These are phyloP conservation scores for Talaromyces marneffei DNA, from an alignment of 2,329 filamentous ascomycete species.

Conservation along the genomic window DNA sequence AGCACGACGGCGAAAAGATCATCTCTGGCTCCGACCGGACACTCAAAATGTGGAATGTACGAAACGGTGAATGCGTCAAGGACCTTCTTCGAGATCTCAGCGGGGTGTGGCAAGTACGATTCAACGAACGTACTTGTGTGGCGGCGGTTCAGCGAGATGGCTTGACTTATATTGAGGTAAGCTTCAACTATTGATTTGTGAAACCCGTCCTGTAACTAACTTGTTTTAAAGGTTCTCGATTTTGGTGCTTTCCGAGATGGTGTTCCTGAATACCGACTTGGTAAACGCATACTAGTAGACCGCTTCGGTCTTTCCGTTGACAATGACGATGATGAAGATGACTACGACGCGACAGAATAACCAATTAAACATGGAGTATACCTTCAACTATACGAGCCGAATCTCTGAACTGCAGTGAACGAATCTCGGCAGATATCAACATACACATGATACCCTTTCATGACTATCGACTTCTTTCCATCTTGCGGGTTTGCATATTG, in stretches of 20 bases:
- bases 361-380: not conserved
- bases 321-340: conserved; percentile 28
- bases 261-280: conserved; percentile 67
- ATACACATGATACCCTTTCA: conserved; percentile 34
- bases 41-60: conserved; percentile 97
- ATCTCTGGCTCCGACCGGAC: conserved; percentile 94
- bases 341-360: conserved; percentile 24
- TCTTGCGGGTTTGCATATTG: conserved; percentile 23
- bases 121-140: conserved; percentile 90
- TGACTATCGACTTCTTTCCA: conserved; percentile 22
- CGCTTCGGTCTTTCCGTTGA: conserved; percentile 34
- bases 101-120: conserved; percentile 99
- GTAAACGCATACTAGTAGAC: conserved; percentile 61
- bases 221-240: conserved; percentile 74
- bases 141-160: conserved; percentile 91
- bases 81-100: conserved; percentile 88
- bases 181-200: conserved; percentile 30
- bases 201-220: conserved; percentile 13
- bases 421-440: conserved; percentile 3
- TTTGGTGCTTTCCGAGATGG: conserved; percentile 93
- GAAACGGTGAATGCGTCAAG: conserved; percentile 83
- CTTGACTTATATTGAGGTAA: conserved; percentile 90
- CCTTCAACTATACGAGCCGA: not conserved
- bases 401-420: not conserved
- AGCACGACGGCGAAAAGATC: conserved; percentile 93